A percentile compares a stretch with the other conserved stretches of the same genome.
These are phyloP conservation scores for Hemileccinum impolitum DNA, from an alignment of 768 basidiomycete genomes.

Conservation along the genomic window DNA sequence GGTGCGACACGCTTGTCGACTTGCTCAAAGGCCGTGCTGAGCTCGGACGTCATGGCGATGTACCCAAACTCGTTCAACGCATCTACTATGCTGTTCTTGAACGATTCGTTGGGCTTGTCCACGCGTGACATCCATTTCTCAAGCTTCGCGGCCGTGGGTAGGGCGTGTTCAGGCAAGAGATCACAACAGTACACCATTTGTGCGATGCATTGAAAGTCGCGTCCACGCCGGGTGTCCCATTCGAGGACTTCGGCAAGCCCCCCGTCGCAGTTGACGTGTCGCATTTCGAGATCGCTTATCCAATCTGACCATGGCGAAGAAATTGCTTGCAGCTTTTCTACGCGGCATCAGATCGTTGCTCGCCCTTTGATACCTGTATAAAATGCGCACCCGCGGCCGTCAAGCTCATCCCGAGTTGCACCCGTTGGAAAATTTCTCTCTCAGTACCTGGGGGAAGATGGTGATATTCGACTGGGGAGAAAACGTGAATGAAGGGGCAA, in stretches of 20 bases:
- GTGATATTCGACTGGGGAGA: conserved; percentile 60
- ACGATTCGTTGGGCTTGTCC: conserved; percentile 41
- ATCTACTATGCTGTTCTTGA: conserved; percentile 52
- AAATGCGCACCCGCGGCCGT: conserved; percentile 58
- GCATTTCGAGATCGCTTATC: conserved; percentile 56
- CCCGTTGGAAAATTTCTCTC: conserved; percentile 79
- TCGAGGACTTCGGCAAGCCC: conserved; percentile 56
- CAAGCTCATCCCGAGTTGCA: conserved; percentile 75
- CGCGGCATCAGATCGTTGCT: background rate
- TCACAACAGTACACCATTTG: conserved; percentile 68
- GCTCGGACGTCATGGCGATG: conserved; percentile 41
- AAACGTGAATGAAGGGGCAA: background rate
- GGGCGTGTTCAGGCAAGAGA: conserved; percentile 40
- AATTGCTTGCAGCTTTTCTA: conserved; percentile 81
- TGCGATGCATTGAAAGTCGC: conserved; percentile 73
- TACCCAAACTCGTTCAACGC: conserved; percentile 54
- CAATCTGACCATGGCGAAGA: conserved; percentile 67
- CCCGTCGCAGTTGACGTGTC: conserved; percentile 54
- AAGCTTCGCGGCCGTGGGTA: conserved; percentile 55
- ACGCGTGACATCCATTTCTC: conserved; percentile 41
- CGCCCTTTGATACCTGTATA: background rate
- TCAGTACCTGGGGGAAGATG: conserved; percentile 53
- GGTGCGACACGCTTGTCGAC: conserved; percentile 65
- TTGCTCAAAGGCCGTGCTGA: conserved; percentile 48
- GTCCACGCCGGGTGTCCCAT: conserved; percentile 68